Evolutionary conservation across 2,329 filamentous ascomycete genomes (phyloP), one percentile per base, ranked within the genome.

Genomic region (Claviceps pazoutovae): DNA sequence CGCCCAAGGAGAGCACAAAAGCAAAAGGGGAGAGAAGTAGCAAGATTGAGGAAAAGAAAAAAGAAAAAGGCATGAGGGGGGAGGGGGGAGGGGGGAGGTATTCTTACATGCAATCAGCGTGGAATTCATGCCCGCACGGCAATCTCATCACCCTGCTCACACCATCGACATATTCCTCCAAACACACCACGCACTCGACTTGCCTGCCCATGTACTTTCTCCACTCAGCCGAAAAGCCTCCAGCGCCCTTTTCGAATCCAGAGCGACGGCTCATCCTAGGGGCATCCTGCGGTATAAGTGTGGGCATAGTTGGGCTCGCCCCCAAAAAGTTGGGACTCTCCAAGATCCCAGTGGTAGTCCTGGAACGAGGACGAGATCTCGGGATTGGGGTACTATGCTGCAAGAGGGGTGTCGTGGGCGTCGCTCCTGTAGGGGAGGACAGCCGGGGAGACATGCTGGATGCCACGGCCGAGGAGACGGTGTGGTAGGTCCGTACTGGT

Each of bases 111-210:
- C 93, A 98, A 64, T 95, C 89, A 30, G 77, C 91, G 67, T 98
- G 93, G 68, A 97, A 98, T 63, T 98, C 93, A 66, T 98, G 93
- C 38, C 93, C 93, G 68, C 93, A 98, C 8, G 93, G 93, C 54
- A 98, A 71, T 63, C 89, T 94, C 93, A 98, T 98, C 41, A 98
- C 91, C 62, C 82, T 81, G 65, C 89, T 95, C 60, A 96, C 83
- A 41, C 93, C 93, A 66, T 96, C 90, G 21, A 95, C 75, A 62
- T 97, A 98, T 64, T 98, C 93, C 64, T 98, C 93, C 37, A 98
- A 72, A 61, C 93, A 98, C 2, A 98, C 91, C 13, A 96, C 91
- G 64, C 93, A 98, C 66, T 98, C 93, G 8, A 88, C 81, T 64
- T 84, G 80, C 42, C 76, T 71, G 5, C 78, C 76, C 79, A 81